Evolutionary conservation across 2,329 filamentous ascomycete species (phyloP).

Genomic region (Cladophialophora yegresii): DNA sequence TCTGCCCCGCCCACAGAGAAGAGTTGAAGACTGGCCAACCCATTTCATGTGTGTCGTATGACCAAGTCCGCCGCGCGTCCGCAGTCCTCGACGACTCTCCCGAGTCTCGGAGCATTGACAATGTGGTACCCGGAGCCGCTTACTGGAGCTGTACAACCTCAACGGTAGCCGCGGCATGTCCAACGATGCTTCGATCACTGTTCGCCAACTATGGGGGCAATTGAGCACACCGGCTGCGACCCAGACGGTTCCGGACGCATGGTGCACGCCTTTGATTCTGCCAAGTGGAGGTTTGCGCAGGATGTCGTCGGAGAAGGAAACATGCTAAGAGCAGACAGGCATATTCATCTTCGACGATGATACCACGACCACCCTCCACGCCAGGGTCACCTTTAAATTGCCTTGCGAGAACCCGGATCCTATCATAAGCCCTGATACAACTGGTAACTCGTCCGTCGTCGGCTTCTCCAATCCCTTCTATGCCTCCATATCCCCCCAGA

Average conservation of each 20-base stretch:
- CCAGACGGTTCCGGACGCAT: slow-evolving; percentile 43
- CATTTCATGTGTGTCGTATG: slow-evolving; percentile 13
- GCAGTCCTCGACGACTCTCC: slow-evolving; percentile 22
- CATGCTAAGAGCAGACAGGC: slow-evolving; percentile 35
- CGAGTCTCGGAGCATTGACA: slow-evolving; percentile 23
- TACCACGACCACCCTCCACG: slow-evolving; percentile 48
- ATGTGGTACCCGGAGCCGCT: slow-evolving; percentile 19
- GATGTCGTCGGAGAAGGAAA: not conserved
- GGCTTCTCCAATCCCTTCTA: slow-evolving; percentile 87
- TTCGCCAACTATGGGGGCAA: slow-evolving; percentile 36
- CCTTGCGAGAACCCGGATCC: slow-evolving; percentile 49
- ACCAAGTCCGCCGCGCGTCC: slow-evolving; percentile 17
- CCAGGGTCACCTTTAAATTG: slow-evolving; percentile 54
- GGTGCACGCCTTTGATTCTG: slow-evolving; percentile 65
- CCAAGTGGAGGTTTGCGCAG: slow-evolving; percentile 56
- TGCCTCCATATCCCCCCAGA: slow-evolving; percentile 86
- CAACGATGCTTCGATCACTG: slow-evolving; percentile 30
- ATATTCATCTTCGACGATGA: slow-evolving; percentile 47
- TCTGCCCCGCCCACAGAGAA: not conserved
- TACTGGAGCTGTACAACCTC: slow-evolving; percentile 13
- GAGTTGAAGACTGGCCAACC: not conserved
- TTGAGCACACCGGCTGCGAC: slow-evolving; percentile 39
- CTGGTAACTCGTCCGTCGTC: slow-evolving; percentile 55
- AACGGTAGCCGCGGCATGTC: slow-evolving; percentile 33
- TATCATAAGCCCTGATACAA: slow-evolving; percentile 34